Evolutionary conservation across 352 stramenopile genomes (phyloP).

Genomic region (Elongisporangium senticosum): DNA sequence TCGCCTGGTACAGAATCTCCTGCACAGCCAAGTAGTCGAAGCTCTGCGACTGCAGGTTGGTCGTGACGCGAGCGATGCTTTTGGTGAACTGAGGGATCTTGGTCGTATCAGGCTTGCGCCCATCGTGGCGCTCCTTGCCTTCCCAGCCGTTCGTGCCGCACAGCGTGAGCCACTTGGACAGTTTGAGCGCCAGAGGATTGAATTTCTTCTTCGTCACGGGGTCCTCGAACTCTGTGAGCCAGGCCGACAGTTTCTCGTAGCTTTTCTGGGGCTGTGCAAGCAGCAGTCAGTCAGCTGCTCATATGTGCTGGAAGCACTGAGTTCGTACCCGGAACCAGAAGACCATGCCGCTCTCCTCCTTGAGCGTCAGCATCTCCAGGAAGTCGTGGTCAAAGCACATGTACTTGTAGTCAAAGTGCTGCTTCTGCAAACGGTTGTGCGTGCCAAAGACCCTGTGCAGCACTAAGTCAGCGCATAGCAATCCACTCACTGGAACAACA

Average conservation of each 20-base stretch:
- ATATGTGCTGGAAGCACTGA: background rate
- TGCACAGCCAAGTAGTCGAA: slow-evolving; percentile 71
- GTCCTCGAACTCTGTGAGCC: slow-evolving; percentile 44
- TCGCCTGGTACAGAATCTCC: slow-evolving; percentile 63
- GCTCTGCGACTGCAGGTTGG: slow-evolving; percentile 54
- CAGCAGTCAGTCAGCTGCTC: slow-evolving; percentile 1
- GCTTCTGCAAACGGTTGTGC: slow-evolving; percentile 65
- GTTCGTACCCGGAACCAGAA: slow-evolving; percentile 67
- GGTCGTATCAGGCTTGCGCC: slow-evolving; percentile 32
- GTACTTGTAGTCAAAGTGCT: slow-evolving; percentile 65
- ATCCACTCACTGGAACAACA: background rate
- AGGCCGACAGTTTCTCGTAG: slow-evolving; percentile 60
- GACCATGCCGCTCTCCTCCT: slow-evolving; percentile 63
- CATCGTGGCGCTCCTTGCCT: slow-evolving; percentile 49
- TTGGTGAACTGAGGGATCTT: slow-evolving; percentile 48
- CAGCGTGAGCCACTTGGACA: slow-evolving; percentile 56
- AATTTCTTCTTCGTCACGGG: slow-evolving; percentile 38
- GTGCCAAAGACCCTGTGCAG: slow-evolving; percentile 51
- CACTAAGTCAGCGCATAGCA: background rate
- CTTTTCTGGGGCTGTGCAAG: slow-evolving; percentile 45
- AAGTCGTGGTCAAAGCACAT: slow-evolving; percentile 76
- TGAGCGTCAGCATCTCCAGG: slow-evolving; percentile 65
- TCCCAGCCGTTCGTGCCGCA: slow-evolving; percentile 67
- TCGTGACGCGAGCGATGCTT: slow-evolving; percentile 45
- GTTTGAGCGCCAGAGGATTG: slow-evolving; percentile 52